Evolutionary conservation across 2,329 filamentous ascomycete genomes (phyloP).

Genomic region (Raffaelea arxii): DNA sequence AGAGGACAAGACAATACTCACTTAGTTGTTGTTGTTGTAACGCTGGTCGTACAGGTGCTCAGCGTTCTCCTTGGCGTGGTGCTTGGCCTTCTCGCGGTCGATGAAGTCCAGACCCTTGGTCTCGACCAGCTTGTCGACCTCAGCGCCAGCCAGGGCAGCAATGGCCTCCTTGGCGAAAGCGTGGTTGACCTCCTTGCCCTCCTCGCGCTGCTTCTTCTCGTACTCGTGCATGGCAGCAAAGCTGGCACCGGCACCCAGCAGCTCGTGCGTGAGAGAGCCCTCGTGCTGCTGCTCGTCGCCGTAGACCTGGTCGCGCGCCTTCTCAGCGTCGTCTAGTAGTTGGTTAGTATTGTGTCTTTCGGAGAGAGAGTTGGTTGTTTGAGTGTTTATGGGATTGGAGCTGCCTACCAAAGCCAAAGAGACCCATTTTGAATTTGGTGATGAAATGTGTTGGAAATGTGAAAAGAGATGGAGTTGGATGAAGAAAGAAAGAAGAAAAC

Average conservation of each 20-base stretch:
- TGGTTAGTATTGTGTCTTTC: neutral
- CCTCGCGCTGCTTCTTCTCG: constrained; percentile 62
- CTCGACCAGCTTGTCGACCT: constrained; percentile 68
- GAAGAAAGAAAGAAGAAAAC: constrained; percentile 1
- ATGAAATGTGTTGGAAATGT: neutral
- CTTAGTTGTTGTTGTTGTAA: constrained; percentile 30
- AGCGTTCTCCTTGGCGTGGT: constrained; percentile 47
- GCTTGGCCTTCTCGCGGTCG: constrained; percentile 48
- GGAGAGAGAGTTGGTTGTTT: neutral
- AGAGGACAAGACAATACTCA: neutral
- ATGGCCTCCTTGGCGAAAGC: constrained; percentile 69
- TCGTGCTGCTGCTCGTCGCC: constrained; percentile 36
- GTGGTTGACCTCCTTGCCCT: constrained; percentile 64
- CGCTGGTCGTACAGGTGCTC: constrained; percentile 53
- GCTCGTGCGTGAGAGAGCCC: constrained; percentile 59
- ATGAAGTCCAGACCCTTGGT: constrained; percentile 55
- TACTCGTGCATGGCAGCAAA: constrained; percentile 75
- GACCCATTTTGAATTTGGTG: constrained; percentile 11
- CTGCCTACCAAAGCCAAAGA: constrained; percentile 11
- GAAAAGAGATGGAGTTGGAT: too few relatives aligned
- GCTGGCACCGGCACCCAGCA: constrained; percentile 64
- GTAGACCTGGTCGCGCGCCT: constrained; percentile 35
- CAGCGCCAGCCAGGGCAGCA: constrained; percentile 60
- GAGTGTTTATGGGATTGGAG: neutral
- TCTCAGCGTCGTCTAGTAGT: constrained; percentile 27